Evolutionary conservation across 2,329 filamentous ascomycete species (phyloP).

Genomic region (Xylariaceae sp.): DNA sequence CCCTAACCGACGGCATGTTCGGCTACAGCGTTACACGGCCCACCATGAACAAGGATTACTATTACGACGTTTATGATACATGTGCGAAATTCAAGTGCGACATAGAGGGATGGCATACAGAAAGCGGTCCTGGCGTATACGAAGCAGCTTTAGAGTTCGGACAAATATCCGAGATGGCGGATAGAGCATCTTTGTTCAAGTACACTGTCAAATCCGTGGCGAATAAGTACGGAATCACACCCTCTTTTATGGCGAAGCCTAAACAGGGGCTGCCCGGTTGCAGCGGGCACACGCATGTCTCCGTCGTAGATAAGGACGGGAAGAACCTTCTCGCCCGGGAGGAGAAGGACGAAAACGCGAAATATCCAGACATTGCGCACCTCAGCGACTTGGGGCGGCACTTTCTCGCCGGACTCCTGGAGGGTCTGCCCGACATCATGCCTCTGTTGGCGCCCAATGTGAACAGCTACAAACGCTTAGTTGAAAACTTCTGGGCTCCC

Average conservation of each 20-base stretch:
- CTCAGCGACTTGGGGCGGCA: conserved; percentile 90
- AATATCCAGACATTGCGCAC: conserved; percentile 76
- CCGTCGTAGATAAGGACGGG: conserved; percentile 78
- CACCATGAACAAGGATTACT: conserved; percentile 82
- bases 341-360: conserved; percentile 71
- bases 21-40: conserved; percentile 81
- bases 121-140: conserved; percentile 85
- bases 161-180: conserved; percentile 87
- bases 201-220: conserved; percentile 90
- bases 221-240: conserved; percentile 87
- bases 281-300: conserved; percentile 95
- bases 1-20: conserved; percentile 82
- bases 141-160: conserved; percentile 94
- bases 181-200: conserved; percentile 92
- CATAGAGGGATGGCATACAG: conserved; percentile 85
- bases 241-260: conserved; percentile 99
- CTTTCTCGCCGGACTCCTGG: conserved; percentile 89
- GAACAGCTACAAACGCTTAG: conserved; percentile 97
- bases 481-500: conserved; percentile 99
- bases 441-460: conserved; percentile 91
- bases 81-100: conserved; percentile 74
- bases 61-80: conserved; percentile 76
- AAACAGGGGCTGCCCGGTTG: conserved; percentile 90
- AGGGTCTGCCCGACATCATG: conserved; percentile 94
- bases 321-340: conserved; percentile 85